phyloP scores from a whole-genome alignment of 148 eudicot species.

The Rhododendron kiyosumense region DNA sequence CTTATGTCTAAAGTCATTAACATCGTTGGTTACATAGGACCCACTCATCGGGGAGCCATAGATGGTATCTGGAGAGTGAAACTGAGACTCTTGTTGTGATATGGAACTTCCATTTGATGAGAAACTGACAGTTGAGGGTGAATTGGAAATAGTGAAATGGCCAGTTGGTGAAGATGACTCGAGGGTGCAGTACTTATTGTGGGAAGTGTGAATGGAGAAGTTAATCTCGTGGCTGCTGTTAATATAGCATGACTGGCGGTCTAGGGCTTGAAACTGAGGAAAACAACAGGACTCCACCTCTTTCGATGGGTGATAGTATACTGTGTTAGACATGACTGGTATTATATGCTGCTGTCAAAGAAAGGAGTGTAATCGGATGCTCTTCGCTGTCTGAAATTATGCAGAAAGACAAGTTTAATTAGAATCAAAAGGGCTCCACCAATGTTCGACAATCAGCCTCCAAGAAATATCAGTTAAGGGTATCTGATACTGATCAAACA shows the following conservation, averaged over 20 bases:
- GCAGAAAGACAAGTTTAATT: neutral
- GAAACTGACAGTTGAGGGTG: slow-evolving; percentile 30
- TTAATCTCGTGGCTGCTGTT: slow-evolving; percentile 20
- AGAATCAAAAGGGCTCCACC: neutral
- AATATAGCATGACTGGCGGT: slow-evolving; percentile 24
- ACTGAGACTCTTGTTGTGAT: slow-evolving; percentile 30
- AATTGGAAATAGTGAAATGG: slow-evolving; percentile 18
- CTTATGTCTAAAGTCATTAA: slow-evolving; percentile 29
- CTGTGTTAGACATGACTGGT: slow-evolving; percentile 38
- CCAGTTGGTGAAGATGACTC: slow-evolving; percentile 41
- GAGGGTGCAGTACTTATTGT: slow-evolving; percentile 30
- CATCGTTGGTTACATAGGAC: slow-evolving; percentile 30
- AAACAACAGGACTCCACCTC: slow-evolving; percentile 31
- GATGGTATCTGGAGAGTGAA: slow-evolving; percentile 14
- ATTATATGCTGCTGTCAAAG: neutral
- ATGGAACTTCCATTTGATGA: slow-evolving; percentile 28
- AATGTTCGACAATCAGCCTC: neutral
- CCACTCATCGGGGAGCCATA: slow-evolving; percentile 27
- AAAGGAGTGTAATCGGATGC: neutral
- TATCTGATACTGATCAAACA: neutral
- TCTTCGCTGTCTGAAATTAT: slow-evolving; percentile 1
- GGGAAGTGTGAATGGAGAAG: slow-evolving; percentile 13
- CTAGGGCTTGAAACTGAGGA: slow-evolving; percentile 38
- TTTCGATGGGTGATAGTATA: slow-evolving; percentile 35
- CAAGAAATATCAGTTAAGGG: neutral